phyloP scores from a whole-genome alignment of 1,284 basidiomycete species.

The Neotropicomus parvogracilis region DNA sequence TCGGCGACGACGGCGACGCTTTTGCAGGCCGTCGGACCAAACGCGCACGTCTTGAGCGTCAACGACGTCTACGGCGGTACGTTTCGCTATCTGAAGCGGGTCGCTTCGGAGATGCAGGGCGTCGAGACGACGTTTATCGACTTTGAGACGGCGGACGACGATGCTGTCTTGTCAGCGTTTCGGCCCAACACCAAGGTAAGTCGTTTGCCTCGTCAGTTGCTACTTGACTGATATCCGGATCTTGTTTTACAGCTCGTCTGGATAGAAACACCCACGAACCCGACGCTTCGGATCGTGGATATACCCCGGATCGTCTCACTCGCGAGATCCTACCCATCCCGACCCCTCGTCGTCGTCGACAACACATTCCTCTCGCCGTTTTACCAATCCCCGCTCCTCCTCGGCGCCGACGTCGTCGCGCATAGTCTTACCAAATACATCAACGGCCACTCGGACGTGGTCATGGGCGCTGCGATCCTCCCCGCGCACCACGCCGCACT shows the following conservation, averaged over 20 bases:
- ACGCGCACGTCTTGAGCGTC: constrained; percentile 82
- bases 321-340: constrained; percentile 52
- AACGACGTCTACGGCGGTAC: constrained; percentile 95
- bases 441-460: constrained; percentile 90
- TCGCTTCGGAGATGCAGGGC: constrained; percentile 71
- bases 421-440: constrained; percentile 90
- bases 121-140: constrained; percentile 84
- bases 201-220: background rate
- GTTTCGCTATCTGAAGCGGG: constrained; percentile 78
- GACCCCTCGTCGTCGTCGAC: constrained; percentile 82
- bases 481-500: constrained; percentile 53
- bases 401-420: constrained; percentile 80
- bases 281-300: constrained; percentile 85
- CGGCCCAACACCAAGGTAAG: constrained; percentile 78
- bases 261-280: constrained; percentile 96
- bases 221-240: no score
- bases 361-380: constrained; percentile 93
- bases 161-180: constrained; percentile 63
- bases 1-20: constrained; percentile 86
- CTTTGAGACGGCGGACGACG: constrained; percentile 66
- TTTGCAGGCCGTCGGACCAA: constrained; percentile 68
- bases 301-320: constrained; percentile 64
- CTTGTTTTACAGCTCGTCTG: constrained; percentile 86
- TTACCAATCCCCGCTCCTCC: constrained; percentile 84
- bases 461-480: constrained; percentile 81